phyloP scores from a whole-genome alignment of 2,329 filamentous ascomycete species.

The Fusarium pseudocircinatum region DNA sequence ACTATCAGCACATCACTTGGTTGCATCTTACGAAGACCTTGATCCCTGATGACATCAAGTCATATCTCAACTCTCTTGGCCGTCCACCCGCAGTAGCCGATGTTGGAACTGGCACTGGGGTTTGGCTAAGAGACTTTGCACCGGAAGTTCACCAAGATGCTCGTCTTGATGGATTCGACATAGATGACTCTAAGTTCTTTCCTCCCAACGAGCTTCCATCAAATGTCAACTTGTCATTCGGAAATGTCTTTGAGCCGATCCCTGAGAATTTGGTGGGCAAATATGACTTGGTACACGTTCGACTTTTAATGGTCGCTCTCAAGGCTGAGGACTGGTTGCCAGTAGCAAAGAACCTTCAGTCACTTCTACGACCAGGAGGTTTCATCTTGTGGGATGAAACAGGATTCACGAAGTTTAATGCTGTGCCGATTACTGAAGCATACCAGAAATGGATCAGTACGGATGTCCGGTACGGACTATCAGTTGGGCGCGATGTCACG shows the following conservation, averaged over 20 bases:
- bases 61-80: not conserved
- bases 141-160: not conserved
- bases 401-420: not conserved
- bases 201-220: not conserved
- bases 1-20: not conserved
- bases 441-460: slow-evolving; percentile 9
- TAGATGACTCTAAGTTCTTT: not conserved
- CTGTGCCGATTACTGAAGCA: not conserved
- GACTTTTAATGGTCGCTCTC: not conserved
- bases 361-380: not conserved
- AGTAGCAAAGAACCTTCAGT: not conserved
- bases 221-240: not conserved
- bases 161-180: slow-evolving; percentile 3
- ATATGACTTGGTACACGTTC: slow-evolving; percentile 5
- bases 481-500: not conserved
- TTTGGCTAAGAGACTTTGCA: slow-evolving; percentile 1
- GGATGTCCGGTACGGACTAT: not conserved
- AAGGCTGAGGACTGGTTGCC: not conserved
- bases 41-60: not conserved
- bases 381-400: slow-evolving; percentile 12
- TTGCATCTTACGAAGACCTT: not conserved
- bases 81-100: not conserved
- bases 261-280: not conserved
- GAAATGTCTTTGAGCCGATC: not conserved
- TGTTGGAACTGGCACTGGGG: not conserved